Percentiles rank a stretch among this genome's conserved stretches.
Conservation (phyloP, 768 basidiomycete genomes). For the Boletus bicolor region DNA sequence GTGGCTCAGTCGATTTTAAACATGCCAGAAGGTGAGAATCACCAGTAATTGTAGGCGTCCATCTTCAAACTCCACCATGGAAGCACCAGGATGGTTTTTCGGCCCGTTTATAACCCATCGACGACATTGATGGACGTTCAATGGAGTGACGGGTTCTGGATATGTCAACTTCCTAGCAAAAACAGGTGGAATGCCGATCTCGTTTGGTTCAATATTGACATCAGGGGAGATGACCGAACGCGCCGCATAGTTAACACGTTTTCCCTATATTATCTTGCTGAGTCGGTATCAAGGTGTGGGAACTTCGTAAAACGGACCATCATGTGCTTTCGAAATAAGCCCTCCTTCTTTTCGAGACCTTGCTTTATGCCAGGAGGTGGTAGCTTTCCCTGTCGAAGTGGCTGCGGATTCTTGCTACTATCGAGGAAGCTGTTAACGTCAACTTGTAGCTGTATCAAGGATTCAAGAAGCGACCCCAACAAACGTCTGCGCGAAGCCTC, state of each 20-base stretch:
- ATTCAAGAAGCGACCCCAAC: constrained; percentile 69
- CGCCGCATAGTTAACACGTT: constrained; percentile 98
- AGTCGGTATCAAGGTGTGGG: not conserved
- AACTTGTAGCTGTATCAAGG: constrained; percentile 84
- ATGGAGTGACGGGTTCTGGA: constrained; percentile 92
- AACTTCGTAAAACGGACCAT: constrained; percentile 61
- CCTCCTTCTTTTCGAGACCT: constrained; percentile 97
- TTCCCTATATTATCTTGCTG: constrained; percentile 57
- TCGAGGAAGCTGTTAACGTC: constrained; percentile 98
- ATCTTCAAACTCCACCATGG: constrained; percentile 93
- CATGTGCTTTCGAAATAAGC: constrained; percentile 97
- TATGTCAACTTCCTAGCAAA: constrained; percentile 97
- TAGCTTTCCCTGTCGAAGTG: constrained; percentile 81
- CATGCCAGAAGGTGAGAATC: constrained; percentile 1
- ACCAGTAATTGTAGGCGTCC: constrained; percentile 85
- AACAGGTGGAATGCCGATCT: constrained; percentile 96
- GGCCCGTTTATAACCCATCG: constrained; percentile 91
- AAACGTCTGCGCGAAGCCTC: constrained; percentile 50
- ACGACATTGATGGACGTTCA: constrained; percentile 85
- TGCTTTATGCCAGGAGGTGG: constrained; percentile 96
- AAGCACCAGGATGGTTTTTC: constrained; percentile 85
- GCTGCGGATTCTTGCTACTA: constrained; percentile 88
- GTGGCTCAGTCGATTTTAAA: constrained; percentile 2
- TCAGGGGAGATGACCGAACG: constrained; percentile 99
- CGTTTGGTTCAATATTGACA: constrained; percentile 97